Percentiles rank a stretch among this genome's conserved stretches.
Evolutionary conservation across 2,329 filamentous ascomycete species (phyloP).

Genomic region (Botrytis medusae): DNA sequence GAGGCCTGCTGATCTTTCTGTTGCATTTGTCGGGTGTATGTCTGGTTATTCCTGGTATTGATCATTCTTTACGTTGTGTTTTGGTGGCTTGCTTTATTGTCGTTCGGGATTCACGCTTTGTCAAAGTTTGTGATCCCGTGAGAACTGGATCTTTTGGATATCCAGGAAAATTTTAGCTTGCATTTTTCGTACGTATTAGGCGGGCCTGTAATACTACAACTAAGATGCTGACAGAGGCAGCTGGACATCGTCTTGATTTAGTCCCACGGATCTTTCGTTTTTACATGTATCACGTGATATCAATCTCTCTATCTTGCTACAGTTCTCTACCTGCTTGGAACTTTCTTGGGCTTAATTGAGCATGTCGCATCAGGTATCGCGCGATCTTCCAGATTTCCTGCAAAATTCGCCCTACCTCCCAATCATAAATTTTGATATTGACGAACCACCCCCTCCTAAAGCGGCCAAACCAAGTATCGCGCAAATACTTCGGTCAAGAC

Average conservation of each 20-base stretch:
- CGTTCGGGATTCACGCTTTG: not conserved
- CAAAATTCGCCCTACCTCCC: slow-evolving; percentile 36
- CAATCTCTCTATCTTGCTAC: not conserved
- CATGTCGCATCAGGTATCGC: not conserved
- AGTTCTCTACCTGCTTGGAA: not conserved
- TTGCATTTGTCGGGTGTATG: too few relatives aligned
- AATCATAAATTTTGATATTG: slow-evolving; percentile 4
- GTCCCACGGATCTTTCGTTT: too few relatives aligned
- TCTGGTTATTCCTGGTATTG: not conserved
- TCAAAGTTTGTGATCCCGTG: not conserved
- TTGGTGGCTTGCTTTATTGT: not conserved
- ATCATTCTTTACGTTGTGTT: not conserved
- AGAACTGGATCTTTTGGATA: not conserved
- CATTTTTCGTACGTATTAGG: not conserved
- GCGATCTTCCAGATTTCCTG: slow-evolving; percentile 31
- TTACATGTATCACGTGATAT: not conserved
- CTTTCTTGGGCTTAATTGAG: not conserved
- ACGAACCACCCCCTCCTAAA: slow-evolving; percentile 12
- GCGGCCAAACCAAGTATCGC: slow-evolving; percentile 38
- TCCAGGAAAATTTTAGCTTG: not conserved
- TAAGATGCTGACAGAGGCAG: not conserved
- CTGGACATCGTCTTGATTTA: not conserved
- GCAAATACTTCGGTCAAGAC: slow-evolving; percentile 43
- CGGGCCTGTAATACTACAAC: too few relatives aligned
- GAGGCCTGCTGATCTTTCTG: not conserved